Evolutionary conservation across 2,329 filamentous ascomycete species (phyloP).

Genomic region (Talaromyces atroroseus): DNA sequence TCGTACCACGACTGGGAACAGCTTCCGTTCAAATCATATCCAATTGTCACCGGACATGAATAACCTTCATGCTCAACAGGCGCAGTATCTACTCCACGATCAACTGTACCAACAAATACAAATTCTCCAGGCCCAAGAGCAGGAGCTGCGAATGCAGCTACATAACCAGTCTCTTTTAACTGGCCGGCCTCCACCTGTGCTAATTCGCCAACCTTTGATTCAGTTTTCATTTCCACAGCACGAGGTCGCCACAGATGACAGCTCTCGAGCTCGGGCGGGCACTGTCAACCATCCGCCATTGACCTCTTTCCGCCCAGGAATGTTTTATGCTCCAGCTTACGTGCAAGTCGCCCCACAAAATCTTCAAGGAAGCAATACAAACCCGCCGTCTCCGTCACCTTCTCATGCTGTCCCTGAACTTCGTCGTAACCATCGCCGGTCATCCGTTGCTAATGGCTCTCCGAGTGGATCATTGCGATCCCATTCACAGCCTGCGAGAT

Average conservation of each 20-base stretch:
- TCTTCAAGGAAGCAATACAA: constrained; percentile 37
- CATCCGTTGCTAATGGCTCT: constrained; percentile 39
- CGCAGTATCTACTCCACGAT: constrained; percentile 45
- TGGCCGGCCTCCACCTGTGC: constrained; percentile 33
- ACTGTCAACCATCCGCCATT: constrained; percentile 33
- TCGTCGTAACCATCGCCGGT: constrained; percentile 41
- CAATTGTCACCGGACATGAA: constrained; percentile 34
- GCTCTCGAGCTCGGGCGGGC: constrained; percentile 31
- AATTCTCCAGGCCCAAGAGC: constrained; percentile 46
- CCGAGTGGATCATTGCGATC: constrained; percentile 40
- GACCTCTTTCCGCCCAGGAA: constrained; percentile 27
- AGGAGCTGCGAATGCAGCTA: constrained; percentile 44
- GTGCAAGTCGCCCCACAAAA: constrained; percentile 32
- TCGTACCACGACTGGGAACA: constrained; percentile 26
- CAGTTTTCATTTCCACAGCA: constrained; percentile 37
- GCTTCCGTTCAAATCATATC: constrained; percentile 32
- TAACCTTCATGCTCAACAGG: constrained; percentile 41
- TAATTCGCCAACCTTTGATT: constrained; percentile 39
- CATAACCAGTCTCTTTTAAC: constrained; percentile 42
- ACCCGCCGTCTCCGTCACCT: constrained; percentile 43
- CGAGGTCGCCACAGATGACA: constrained; percentile 30
- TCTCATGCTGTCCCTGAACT: constrained; percentile 36
- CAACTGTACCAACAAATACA: constrained; percentile 47
- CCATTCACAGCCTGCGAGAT: constrained; percentile 47
- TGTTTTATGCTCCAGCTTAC: constrained; percentile 32